Percentiles rank a stretch among this genome's conserved stretches.
These are phyloP conservation scores for Ustilago crameri DNA, from an alignment of 1,284 basidiomycete species.

Conservation along the genomic window DNA sequence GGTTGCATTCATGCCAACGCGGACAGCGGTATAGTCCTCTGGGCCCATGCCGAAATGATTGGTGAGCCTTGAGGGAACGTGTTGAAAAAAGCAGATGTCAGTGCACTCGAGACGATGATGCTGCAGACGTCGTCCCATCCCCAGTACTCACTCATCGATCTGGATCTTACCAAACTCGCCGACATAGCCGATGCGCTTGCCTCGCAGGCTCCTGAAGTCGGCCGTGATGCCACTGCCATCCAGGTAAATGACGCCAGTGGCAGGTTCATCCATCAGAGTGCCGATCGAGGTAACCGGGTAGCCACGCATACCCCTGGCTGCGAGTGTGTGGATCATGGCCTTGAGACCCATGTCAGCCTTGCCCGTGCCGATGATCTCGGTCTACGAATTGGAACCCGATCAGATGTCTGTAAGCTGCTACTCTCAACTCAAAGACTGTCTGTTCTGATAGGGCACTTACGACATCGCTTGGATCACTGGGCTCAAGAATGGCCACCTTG, in stretches of 20 bases:
- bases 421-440: too few relatives aligned
- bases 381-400: slow-evolving; percentile 19
- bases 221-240: slow-evolving; percentile 67
- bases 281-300: slow-evolving; percentile 69
- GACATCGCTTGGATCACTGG: slow-evolving; percentile 65
- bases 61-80: slow-evolving; percentile 43
- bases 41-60: slow-evolving; percentile 62
- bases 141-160: slow-evolving; percentile 46
- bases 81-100: not conserved
- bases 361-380: slow-evolving; percentile 67
- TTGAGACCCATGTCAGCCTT: slow-evolving; percentile 69
- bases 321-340: slow-evolving; percentile 69
- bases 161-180: slow-evolving; percentile 70
- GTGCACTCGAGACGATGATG: not conserved
- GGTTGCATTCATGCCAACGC: slow-evolving; percentile 69
- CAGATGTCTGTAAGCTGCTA: not conserved
- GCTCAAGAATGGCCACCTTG: slow-evolving; percentile 69
- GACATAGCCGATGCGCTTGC: slow-evolving; percentile 70
- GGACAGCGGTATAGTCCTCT: slow-evolving; percentile 68
- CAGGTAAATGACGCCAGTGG: slow-evolving; percentile 69
- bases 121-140: not conserved
- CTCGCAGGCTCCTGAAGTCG: slow-evolving; percentile 68
- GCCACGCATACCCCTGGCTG: slow-evolving; percentile 67
- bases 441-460: slow-evolving; percentile 8
- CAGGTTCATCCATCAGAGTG: slow-evolving; percentile 69